Base-by-base conservation (phyloP, 306 rosid genomes). In the Canavalia gladiata region DNA sequence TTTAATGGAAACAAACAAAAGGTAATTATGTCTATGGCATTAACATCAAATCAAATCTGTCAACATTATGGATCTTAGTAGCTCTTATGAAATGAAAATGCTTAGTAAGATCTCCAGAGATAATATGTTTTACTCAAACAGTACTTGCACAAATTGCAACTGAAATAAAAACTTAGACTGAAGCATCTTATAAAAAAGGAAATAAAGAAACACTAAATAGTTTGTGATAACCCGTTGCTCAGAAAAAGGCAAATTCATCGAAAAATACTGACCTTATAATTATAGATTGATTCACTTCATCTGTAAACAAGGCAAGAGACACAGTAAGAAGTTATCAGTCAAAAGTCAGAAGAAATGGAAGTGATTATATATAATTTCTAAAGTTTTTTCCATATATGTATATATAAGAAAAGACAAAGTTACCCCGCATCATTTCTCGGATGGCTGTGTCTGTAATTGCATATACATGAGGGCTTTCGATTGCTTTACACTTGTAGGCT, bases 391-490 rank as follows among this genome's bases (percentile, higher is more conserved):
- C 62, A 70, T 63, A 37, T 69, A 72, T 49, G 68, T 8, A 68
- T 30, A 59, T 63, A 51, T 30, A 50, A 46, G 55, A 68, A 60
- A 74, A 55, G 47, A 69, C 28, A 28, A 81, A 58, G 67, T 55
- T 69, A 95, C 99, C 99, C 79, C 98, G 86, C 79, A 82, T 90
- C 99, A 95, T 95, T 88, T 95, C 97, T 68, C 86, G 87, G 73
- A 93, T 95, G 86, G 99, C 99, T 58, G 93, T 89, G 78, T 95
- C 98, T 3, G 99, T 87, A 86, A 95, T 93, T 82, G 98, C 99
- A 87, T 95, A 95, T 49, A 95, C 99, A 76, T 95, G 99, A 28
- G 99, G 99, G 68, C 89, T 90, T 64, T 93, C 94, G 39, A 83
- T 71, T 72, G 93, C 52, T 78, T 90, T 95, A 46, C 86, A 68